A percentile compares a stretch with the other conserved stretches of the same genome.
Conservation (phyloP, 306 rosid genomes). For the Albizia julibrissin region DNA sequence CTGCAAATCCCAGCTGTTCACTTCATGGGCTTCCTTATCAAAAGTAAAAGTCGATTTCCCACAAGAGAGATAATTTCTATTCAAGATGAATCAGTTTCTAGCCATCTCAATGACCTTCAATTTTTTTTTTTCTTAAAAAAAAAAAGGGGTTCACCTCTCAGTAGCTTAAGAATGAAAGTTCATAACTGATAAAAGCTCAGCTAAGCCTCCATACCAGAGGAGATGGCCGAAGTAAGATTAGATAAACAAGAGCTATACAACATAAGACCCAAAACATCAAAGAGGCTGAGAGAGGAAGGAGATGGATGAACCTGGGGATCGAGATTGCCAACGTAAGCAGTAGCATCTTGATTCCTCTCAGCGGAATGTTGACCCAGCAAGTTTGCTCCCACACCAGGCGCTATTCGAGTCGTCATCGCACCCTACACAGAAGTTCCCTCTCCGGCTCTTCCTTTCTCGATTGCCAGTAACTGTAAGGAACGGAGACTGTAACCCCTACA, state of each 20-base stretch:
- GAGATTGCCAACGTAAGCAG: constrained; percentile 97
- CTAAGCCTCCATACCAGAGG: neutral
- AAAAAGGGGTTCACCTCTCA: neutral
- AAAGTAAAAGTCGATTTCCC: neutral
- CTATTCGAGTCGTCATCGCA: constrained; percentile 89
- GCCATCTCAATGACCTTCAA: neutral
- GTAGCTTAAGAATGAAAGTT: neutral
- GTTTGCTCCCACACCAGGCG: constrained; percentile 98
- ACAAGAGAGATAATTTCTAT: neutral
- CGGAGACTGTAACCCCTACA: neutral
- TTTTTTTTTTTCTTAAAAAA: too few relatives aligned
- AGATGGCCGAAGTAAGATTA: neutral
- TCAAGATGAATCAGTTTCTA: neutral
- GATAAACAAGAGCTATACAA: neutral
- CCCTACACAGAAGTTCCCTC: neutral
- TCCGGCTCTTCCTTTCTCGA: neutral
- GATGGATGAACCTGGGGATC: constrained; percentile 71
- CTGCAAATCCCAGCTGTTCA: neutral
- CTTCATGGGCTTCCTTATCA: too few relatives aligned
- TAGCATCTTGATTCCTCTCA: constrained; percentile 97
- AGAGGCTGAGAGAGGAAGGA: neutral
- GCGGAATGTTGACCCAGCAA: constrained; percentile 77
- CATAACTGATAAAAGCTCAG: neutral
- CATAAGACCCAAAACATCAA: neutral
- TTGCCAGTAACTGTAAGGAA: neutral